phyloP scores from a whole-genome alignment of 164 flowering plant species.

The Cinnamomum micranthum region DNA sequence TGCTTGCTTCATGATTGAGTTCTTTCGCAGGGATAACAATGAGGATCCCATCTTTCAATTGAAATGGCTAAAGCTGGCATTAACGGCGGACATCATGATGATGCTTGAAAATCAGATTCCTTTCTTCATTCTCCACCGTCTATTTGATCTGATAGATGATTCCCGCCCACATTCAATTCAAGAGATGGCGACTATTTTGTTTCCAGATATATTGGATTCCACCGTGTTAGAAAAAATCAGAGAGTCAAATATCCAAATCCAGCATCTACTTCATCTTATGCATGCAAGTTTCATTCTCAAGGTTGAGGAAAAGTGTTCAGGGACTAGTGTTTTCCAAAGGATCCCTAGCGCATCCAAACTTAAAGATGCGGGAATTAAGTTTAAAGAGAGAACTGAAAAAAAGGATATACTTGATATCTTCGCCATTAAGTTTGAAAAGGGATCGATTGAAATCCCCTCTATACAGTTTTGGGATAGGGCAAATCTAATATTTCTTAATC shows the following conservation, averaged over 20 bases:
- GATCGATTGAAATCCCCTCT: conserved; percentile 3
- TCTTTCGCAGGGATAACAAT: neutral
- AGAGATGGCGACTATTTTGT: neutral
- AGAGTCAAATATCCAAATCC: neutral
- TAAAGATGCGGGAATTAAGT: conserved; percentile 6
- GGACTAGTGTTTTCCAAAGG: neutral
- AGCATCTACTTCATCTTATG: neutral
- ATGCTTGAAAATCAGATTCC: conserved; percentile 13
- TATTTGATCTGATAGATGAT: neutral
- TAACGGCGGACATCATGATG: neutral
- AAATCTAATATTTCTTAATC: neutral
- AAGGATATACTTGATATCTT: neutral
- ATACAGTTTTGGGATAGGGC: neutral
- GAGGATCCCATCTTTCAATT: neutral
- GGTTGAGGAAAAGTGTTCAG: neutral
- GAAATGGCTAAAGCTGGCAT: neutral
- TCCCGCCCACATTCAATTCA: neutral
- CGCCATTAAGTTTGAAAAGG: neutral
- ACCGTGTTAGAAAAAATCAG: neutral
- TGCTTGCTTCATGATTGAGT: conserved; percentile 5
- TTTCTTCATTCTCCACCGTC: conserved; percentile 1
- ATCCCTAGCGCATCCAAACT: conserved; percentile 3
- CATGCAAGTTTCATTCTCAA: neutral
- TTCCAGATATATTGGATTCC: neutral
- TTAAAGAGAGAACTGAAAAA: neutral